Base-by-base conservation (phyloP, 495 filamentous ascomycete genomes). In the Xylaria acuta region DNA sequence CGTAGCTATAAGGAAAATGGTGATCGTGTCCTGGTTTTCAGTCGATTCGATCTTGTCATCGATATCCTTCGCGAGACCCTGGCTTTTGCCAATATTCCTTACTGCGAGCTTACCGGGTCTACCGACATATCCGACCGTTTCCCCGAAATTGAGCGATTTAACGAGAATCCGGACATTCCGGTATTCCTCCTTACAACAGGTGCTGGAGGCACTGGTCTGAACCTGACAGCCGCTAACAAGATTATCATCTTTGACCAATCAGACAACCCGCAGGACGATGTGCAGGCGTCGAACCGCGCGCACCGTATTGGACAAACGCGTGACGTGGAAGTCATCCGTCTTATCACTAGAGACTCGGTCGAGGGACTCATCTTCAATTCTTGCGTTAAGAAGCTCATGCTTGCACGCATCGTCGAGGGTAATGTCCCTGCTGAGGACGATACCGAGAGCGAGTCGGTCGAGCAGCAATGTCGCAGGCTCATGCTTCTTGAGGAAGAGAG, bases 191-290 rank as follows among this genome's bases (percentile, higher is more conserved):
- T 99, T 1, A 95, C 93, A 1, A 99, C 96, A 8, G 95, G 93
- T 71, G 94, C 96, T 11, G 96, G 96, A 25, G 96, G 96, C 45
- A 94, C 95, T 3, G 96, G 96, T 20, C 97, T 99, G 82, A 99
- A 99, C 81, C 80, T 99, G 41, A 93, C 94, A 16, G 93, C 91
- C 53, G 97, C 96, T 3, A 98, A 98, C 83, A 98, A 97, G 84
- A 95, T 99, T 72, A 89, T 99, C 79, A 95, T 99, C 76, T 98
- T 98, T 77, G 96, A 99, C 80, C 93, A 92, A 64, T 91, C 88
- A 38, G 98, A 98, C 81, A 99, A 99, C 75, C 96, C 96, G 0
- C 96, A 99, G 79, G 94, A 98, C 69, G 96, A 99, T 77, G 87
- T 96, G 1, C 96, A 99, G 80, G 96, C 96, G 0, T 95, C 97